These are phyloP conservation scores for Boletus patriciae DNA, from an alignment of 768 basidiomycete species.

Conservation along the genomic window DNA sequence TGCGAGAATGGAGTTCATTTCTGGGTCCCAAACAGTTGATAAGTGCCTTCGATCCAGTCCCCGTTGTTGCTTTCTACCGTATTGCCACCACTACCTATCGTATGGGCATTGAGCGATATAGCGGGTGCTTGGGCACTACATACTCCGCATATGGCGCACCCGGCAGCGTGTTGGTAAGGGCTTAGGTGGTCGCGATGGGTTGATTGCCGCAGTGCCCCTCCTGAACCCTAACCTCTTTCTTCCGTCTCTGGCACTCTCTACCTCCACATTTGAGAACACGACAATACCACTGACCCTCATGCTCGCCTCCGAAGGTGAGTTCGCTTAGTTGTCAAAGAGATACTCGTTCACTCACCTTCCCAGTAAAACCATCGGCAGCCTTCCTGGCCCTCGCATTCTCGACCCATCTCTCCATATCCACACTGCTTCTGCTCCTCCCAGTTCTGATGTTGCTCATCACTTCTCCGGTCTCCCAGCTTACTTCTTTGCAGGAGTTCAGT, in stretches of 20 bases:
- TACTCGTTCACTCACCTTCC: background rate
- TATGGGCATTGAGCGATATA: conserved; percentile 74
- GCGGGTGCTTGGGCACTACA: conserved; percentile 67
- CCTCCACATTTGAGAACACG: conserved; percentile 79
- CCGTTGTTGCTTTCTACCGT: conserved; percentile 75
- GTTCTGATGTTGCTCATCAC: conserved; percentile 62
- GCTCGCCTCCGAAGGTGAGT: conserved; percentile 66
- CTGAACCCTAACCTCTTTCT: conserved; percentile 88
- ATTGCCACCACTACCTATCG: conserved; percentile 54
- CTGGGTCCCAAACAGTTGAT: background rate
- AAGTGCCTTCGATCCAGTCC: conserved; percentile 49
- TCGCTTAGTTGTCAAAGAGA: background rate
- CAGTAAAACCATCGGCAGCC: conserved; percentile 59
- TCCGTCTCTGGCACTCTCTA: conserved; percentile 78
- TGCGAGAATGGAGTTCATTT: conserved; percentile 46
- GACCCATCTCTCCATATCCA: conserved; percentile 71
- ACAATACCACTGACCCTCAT: conserved; percentile 64
- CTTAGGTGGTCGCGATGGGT: conserved; percentile 48
- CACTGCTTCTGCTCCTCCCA: conserved; percentile 64
- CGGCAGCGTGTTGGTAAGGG: conserved; percentile 49
- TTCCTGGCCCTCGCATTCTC: conserved; percentile 71
- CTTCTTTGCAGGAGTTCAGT: conserved; percentile 48
- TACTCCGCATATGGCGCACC: conserved; percentile 64
- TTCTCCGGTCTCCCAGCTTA: conserved; percentile 62
- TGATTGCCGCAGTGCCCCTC: conserved; percentile 71